Evolutionary conservation across 306 rosid genomes (phyloP), one percentile per base, ranked within the genome.

Genomic region (Psophocarpus tetragonolobus): DNA sequence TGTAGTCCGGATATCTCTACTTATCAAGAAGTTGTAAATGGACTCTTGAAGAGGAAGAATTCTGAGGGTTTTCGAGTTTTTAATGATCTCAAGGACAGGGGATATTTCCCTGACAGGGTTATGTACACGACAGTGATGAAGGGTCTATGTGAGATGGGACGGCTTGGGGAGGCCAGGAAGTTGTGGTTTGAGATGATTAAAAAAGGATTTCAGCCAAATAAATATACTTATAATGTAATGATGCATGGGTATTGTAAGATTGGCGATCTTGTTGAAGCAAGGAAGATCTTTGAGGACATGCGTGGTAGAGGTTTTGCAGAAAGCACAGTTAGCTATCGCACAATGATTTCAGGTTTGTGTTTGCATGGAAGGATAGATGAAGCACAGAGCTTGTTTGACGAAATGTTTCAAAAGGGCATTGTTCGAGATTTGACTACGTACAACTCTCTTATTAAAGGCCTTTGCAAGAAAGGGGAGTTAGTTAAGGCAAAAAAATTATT

Each of bases 141-240:
- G 67, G 90, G 92, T 61, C 78, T 90, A 71, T 91, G 90, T 80
- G 75, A 75, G 18, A 73, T 66, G 76, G 76, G 88, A 50, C 63
- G 6, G 77, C 64, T 78, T 47, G 93, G 89, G 5, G 89, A 83
- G 47, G 97, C 96, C 48, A 87, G 89, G 86, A 91, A 87, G 88
- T 77, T 91, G 66, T 91, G 92, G 93, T 87, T 91, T 80, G 96
- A 93, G 95, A 90, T 93, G 97, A 86, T 84, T 81, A 84, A 38
- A 13, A 88, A 88, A 69, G 96, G 98, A 54, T 44, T 72, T 76
- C 68, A 73, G 77, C 95, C 98, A 17, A 90, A 89, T 64, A 90
- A 90, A 58, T 76, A 83, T 68, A 83, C 92, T 17, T 91, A 85
- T 83, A 89, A 71, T 74, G 68, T 84, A 24, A 63, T 88, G 85